phyloP scores from a whole-genome alignment of 2,329 filamentous ascomycete species.

The Mycosphaerella sp. region DNA sequence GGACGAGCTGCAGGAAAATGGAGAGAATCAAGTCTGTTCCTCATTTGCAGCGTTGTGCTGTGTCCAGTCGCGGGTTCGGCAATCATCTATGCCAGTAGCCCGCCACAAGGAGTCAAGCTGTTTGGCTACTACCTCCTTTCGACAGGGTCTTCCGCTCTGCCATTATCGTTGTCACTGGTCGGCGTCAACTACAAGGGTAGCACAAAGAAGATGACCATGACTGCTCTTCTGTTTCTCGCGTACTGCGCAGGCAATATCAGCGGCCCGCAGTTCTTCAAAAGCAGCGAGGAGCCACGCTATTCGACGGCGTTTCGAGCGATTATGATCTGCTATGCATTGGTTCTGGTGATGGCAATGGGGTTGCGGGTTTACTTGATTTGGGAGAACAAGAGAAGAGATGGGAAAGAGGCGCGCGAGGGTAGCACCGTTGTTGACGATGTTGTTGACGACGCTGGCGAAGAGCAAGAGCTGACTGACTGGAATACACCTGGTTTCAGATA shows the following conservation, averaged over 20 bases:
- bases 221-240: conserved; percentile 42
- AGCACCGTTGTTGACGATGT: too few relatives aligned
- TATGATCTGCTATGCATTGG: conserved; percentile 51
- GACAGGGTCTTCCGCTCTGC: conserved; percentile 50
- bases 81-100: conserved; percentile 34
- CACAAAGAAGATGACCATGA: conserved; percentile 34
- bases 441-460: conserved; percentile 38
- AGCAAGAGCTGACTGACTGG: conserved; percentile 57
- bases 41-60: conserved; percentile 46
- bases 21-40: conserved; percentile 48
- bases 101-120: conserved; percentile 45
- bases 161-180: conserved; percentile 49
- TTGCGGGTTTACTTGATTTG: conserved; percentile 47
- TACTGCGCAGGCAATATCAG: conserved; percentile 47
- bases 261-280: conserved; percentile 48
- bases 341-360: conserved; percentile 40
- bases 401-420: background rate
- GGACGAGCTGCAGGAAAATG: conserved; percentile 15
- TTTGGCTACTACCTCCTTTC: conserved; percentile 55
- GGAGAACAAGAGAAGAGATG: conserved; percentile 39
- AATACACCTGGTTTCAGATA: conserved; percentile 56
- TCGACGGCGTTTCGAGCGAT: conserved; percentile 49
- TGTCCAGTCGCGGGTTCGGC: conserved; percentile 23
- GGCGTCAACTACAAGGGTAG: conserved; percentile 47
- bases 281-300: conserved; percentile 44